These are phyloP conservation scores for Rhodofomes roseus DNA, from an alignment of 1,284 basidiomycete species.

Conservation along the genomic window DNA sequence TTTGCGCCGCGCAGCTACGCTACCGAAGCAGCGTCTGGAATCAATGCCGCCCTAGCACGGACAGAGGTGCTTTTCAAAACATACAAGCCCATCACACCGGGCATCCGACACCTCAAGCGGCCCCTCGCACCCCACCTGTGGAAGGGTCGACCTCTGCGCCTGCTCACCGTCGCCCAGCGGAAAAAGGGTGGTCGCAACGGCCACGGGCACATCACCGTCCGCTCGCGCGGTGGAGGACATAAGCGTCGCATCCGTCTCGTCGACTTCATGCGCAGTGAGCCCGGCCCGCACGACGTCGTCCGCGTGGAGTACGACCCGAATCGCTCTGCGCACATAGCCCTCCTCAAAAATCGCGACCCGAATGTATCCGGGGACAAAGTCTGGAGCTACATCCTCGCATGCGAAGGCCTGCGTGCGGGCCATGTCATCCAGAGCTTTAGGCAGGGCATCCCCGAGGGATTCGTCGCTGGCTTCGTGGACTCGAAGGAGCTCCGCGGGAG, in stretches of 20 bases:
- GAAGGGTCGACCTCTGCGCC: slow-evolving; percentile 79
- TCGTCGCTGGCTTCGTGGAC: slow-evolving; percentile 63
- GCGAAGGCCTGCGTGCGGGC: slow-evolving; percentile 86
- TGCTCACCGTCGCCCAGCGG: slow-evolving; percentile 80
- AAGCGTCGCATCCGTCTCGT: slow-evolving; percentile 81
- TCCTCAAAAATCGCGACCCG: slow-evolving; percentile 64
- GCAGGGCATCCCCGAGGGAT: slow-evolving; percentile 72
- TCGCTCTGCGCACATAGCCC: slow-evolving; percentile 90
- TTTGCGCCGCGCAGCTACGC: slow-evolving; percentile 26
- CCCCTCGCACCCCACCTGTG: slow-evolving; percentile 83
- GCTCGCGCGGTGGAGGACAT: slow-evolving; percentile 91
- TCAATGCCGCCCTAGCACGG: slow-evolving; percentile 34
- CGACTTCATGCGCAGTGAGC: slow-evolving; percentile 79
- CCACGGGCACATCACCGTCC: slow-evolving; percentile 85
- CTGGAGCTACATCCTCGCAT: slow-evolving; percentile 89
- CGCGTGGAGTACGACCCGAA: slow-evolving; percentile 97
- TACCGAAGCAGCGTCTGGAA: slow-evolving; percentile 30
- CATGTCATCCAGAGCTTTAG: slow-evolving; percentile 89
- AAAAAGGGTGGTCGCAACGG: slow-evolving; percentile 86
- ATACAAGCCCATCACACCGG: slow-evolving; percentile 85
- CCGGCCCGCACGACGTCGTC: slow-evolving; percentile 85
- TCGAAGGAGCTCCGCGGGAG: slow-evolving; percentile 42
- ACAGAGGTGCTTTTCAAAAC: slow-evolving; percentile 74
- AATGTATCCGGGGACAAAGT: slow-evolving; percentile 42
- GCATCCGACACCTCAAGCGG: slow-evolving; percentile 83